Percentiles rank a stretch among this genome's conserved stretches.
These are phyloP conservation scores for Aspergillus candidus DNA, from an alignment of 2,329 filamentous ascomycete species.

Conservation along the genomic window DNA sequence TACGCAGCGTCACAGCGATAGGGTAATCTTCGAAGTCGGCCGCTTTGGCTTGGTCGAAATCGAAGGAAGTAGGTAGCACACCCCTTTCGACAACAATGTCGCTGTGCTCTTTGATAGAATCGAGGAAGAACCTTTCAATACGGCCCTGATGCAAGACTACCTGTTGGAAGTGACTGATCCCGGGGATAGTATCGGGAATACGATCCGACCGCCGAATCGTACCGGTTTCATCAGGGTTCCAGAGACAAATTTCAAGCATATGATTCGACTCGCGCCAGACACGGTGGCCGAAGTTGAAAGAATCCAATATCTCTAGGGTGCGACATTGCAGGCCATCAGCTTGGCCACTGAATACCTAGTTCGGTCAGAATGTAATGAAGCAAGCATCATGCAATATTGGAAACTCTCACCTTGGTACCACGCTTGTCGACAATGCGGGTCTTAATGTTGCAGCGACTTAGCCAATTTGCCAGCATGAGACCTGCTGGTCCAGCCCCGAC, in stretches of 20 bases:
- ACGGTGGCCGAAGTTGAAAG: constrained; percentile 60
- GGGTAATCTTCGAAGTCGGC: constrained; percentile 51
- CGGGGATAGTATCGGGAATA: constrained; percentile 57
- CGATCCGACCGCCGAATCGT: constrained; percentile 53
- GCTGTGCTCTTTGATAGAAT: constrained; percentile 52
- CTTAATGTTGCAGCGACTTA: constrained; percentile 11
- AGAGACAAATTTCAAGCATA: constrained; percentile 23
- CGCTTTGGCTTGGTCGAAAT: constrained; percentile 48
- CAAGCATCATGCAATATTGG: not conserved
- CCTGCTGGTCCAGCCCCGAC: constrained; percentile 14
- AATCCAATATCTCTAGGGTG: constrained; percentile 67
- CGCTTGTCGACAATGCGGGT: constrained; percentile 15
- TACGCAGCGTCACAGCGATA: constrained; percentile 53
- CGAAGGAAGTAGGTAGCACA: constrained; percentile 51
- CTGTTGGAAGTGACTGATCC: constrained; percentile 58
- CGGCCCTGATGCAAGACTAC: constrained; percentile 65
- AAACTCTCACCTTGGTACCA: constrained; percentile 1
- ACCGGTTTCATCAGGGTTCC: constrained; percentile 56
- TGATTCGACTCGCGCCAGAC: constrained; percentile 42
- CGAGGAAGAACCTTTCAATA: constrained; percentile 61
- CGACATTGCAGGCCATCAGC: constrained; percentile 57
- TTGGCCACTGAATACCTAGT: constrained; percentile 25
- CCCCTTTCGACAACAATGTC: constrained; percentile 55
- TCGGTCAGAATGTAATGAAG: not conserved
- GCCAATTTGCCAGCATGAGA: constrained; percentile 10